Evolutionary conservation across 1,139 yeast genomes (phyloP), one percentile per base, ranked within the genome.

Genomic region (Arxiozyma slooffiae): DNA sequence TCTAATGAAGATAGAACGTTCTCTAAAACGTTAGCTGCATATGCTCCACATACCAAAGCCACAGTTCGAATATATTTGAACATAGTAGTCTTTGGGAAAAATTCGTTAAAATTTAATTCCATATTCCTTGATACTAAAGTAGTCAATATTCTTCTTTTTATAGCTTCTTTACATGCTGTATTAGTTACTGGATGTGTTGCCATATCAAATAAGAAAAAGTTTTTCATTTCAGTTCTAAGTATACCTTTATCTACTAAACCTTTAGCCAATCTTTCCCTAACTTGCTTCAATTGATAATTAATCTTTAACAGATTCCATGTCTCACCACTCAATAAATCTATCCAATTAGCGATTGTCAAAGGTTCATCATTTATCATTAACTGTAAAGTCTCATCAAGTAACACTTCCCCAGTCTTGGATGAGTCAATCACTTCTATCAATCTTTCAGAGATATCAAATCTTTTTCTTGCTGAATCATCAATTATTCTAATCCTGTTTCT

Each of bases 161-260:
- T 74, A 52, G 88, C 82, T 57, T 85, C 85, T 67, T 89, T 94
- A 61, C 95, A 87, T 46, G 85, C 77, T 51, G 83, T 72, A 69
- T 92, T 98, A 40, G 94, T 85, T 16, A 92, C 81, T 4, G 99
- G 99, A 68, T 94, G 98, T 7, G 98, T 94, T 23, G 98, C 96
- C 97, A 92, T 92, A 69, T 92, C 98, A 61, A 92, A 92, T 52
- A 92, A 73, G 64, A 94, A 81, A 68, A 92, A 92, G 71, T 88
- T 94, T 66, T 90, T 89, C 66, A 96, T 81, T 67, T 92, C 98
- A 2, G 98, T 94, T 70, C 96, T 81, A 63, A 94, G 76, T 48
- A 92, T 84, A n/a, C 98, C 98, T 71, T 92, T 92, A 68, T 92
- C 99, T 36, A 94, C 99, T 52, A 92, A 76, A 1, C 98, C 99